A percentile compares a stretch with the other conserved stretches of the same genome.
phyloP scores from a whole-genome alignment of 345 rosid genomes.

The Gossypium sturtianum region DNA sequence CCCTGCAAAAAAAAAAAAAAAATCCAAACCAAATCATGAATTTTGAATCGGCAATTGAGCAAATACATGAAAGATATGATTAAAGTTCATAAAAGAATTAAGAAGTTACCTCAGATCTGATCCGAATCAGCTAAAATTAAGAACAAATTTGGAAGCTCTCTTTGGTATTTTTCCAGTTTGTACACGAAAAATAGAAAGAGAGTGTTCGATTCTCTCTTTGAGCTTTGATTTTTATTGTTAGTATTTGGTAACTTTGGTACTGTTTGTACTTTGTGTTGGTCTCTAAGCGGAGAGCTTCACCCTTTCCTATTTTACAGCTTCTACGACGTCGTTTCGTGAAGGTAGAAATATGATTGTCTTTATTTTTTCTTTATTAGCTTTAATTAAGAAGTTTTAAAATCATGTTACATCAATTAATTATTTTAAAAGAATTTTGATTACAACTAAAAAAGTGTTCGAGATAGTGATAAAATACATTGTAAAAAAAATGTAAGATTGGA shows the following conservation, averaged over 20 bases:
- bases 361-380: no score
- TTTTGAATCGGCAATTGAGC: background rate
- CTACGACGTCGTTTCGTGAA: background rate
- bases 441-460: no score
- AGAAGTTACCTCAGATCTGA: slow-evolving; percentile 3
- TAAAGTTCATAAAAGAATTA: background rate
- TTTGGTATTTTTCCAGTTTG: background rate
- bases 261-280: background rate
- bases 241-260: background rate
- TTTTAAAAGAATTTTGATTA: no score
- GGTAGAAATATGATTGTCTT: background rate
- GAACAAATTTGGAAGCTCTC: background rate
- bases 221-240: no score
- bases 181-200: background rate
- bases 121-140: background rate
- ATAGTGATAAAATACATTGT: no score
- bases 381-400: no score
- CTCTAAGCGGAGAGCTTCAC: background rate
- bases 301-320: background rate
- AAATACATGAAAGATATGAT: background rate
- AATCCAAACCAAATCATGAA: background rate
- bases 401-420: no score
- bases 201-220: background rate
- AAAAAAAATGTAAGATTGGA: no score
- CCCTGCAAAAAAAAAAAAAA: slow-evolving; percentile 13